Evolutionary conservation across 257 asterid species (phyloP).

Genomic region (Jasminum sambac): DNA sequence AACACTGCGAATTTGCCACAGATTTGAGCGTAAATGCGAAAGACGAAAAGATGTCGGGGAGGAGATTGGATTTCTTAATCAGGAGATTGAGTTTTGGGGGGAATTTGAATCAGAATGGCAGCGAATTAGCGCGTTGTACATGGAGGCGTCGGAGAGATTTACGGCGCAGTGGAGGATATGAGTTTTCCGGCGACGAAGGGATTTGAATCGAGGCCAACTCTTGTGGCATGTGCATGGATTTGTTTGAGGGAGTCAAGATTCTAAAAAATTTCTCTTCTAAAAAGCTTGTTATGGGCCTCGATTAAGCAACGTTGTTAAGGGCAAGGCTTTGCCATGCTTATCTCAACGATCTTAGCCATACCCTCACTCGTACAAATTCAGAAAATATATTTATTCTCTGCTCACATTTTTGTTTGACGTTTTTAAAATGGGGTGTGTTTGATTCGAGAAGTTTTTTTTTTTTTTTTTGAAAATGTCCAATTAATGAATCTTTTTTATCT

Average conservation of each 20-base stretch:
- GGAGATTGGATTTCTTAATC: constrained; percentile 37
- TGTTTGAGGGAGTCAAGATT: constrained; percentile 57
- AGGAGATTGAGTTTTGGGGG: constrained; percentile 52
- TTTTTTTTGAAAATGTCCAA: too few species aligned
- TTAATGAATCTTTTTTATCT: too few species aligned
- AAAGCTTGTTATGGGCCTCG: too few species aligned
- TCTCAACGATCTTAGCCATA: too few species aligned
- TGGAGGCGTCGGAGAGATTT: constrained; percentile 58
- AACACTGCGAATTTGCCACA: constrained; percentile 60
- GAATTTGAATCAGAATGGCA: constrained; percentile 64
- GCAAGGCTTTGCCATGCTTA: too few species aligned
- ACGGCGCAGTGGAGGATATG: constrained; percentile 63
- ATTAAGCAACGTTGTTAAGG: too few species aligned
- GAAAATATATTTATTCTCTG: too few species aligned
- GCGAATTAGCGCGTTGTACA: constrained; percentile 84
- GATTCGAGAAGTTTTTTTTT: too few species aligned
- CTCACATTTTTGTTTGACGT: too few species aligned
- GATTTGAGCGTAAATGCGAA: constrained; percentile 72
- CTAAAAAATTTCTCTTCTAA: too few species aligned
- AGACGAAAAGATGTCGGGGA: constrained; percentile 74
- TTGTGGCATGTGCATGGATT: constrained; percentile 59
- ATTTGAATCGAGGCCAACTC: constrained; percentile 57
- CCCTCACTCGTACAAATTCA: too few species aligned
- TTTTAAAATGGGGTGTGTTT: too few species aligned
- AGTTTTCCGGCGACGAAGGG: constrained; percentile 68